Conservation (phyloP, 75 land plant genomes). For the Picea sitchensis region DNA sequence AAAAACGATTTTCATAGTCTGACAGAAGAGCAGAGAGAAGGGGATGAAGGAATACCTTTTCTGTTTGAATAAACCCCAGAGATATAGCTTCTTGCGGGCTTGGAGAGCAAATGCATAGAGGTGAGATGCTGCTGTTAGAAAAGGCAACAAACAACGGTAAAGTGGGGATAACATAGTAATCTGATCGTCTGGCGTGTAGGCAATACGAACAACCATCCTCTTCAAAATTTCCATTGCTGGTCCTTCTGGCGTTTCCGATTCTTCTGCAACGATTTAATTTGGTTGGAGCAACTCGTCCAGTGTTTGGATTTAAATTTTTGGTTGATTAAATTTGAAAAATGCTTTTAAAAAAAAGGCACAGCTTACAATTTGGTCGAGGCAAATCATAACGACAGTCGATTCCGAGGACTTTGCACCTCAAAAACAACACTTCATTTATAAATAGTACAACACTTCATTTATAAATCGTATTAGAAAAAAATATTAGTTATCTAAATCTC, state of each 20-base stretch:
- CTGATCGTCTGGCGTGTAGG: slow-evolving; percentile 19
- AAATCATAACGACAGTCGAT: too few species aligned
- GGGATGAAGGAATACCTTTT: slow-evolving; percentile 17
- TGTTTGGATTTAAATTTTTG: too few species aligned
- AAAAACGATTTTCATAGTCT: not conserved
- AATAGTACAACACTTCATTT: too few species aligned
- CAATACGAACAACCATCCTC: slow-evolving; percentile 28
- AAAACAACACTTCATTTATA: too few species aligned
- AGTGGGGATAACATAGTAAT: slow-evolving; percentile 23
- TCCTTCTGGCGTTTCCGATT: not conserved
- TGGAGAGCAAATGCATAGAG: slow-evolving; percentile 36
- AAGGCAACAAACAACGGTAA: slow-evolving; percentile 42
- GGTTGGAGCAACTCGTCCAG: too few species aligned
- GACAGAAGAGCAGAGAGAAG: not conserved
- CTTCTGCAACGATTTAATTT: too few species aligned
- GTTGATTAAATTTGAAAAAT: too few species aligned
- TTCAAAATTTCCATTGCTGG: slow-evolving; percentile 35
- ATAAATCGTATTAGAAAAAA: too few species aligned
- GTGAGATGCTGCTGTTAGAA: slow-evolving; percentile 50
- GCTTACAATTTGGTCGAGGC: too few species aligned
- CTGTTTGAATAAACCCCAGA: slow-evolving; percentile 26
- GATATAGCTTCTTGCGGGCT: slow-evolving; percentile 40
- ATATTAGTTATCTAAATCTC: too few species aligned
- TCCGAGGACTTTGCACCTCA: too few species aligned
- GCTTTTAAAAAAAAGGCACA: too few species aligned